phyloP scores from a whole-genome alignment of 2,329 filamentous ascomycete species.

The Stenocarpella maydis region DNA sequence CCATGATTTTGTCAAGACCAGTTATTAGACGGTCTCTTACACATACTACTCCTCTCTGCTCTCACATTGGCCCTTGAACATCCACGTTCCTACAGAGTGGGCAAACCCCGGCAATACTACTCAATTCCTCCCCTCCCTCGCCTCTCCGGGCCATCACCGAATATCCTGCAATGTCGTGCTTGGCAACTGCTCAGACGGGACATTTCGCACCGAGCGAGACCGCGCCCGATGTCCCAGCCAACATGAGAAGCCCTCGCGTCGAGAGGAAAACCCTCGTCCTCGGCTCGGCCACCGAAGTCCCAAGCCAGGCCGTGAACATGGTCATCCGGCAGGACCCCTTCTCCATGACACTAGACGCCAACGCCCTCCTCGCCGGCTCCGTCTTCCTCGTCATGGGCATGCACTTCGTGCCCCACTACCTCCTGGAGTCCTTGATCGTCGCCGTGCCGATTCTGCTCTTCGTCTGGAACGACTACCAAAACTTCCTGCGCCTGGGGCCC shows the following conservation, averaged over 20 bases:
- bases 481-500: constrained; percentile 79
- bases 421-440: constrained; percentile 59
- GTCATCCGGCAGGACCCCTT: constrained; percentile 59
- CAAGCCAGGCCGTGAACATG: constrained; percentile 48
- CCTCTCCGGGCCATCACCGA: neutral
- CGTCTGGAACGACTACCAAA: constrained; percentile 75
- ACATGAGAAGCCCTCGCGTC: constrained; percentile 1
- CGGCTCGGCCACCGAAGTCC: constrained; percentile 34
- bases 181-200: constrained; percentile 17
- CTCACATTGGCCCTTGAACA: neutral
- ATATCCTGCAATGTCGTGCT: constrained; percentile 1
- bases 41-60: neutral
- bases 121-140: neutral
- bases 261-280: constrained; percentile 30
- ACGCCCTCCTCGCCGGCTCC: constrained; percentile 55
- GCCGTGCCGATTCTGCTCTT: constrained; percentile 58
- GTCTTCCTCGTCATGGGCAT: constrained; percentile 59
- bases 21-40: constrained; percentile 33
- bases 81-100: neutral
- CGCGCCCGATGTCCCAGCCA: neutral
- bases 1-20: constrained; percentile 7
- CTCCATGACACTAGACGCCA: constrained; percentile 61
- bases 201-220: neutral
- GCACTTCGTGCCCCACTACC: constrained; percentile 57
- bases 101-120: neutral